Conservation (phyloP, 1,284 basidiomycete species). For the Porodaedalea pini region DNA sequence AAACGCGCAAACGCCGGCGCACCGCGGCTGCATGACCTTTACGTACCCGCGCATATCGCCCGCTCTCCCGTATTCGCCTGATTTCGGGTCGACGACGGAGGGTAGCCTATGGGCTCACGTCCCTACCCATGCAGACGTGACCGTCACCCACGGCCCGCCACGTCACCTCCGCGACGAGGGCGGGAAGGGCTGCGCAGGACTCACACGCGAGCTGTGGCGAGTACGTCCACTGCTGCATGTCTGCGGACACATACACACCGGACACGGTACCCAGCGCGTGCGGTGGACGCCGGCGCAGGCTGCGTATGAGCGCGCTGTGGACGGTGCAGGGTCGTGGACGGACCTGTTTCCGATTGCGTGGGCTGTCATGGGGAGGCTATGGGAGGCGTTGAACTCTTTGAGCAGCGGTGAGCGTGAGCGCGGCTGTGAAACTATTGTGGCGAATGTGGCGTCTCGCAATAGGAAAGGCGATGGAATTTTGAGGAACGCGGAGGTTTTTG, state of each 20-base stretch:
- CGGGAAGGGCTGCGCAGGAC: constrained; percentile 32
- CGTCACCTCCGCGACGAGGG: constrained; percentile 24
- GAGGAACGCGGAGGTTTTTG: not conserved
- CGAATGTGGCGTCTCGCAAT: not conserved
- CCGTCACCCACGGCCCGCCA: constrained; percentile 7
- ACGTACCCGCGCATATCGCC: constrained; percentile 31
- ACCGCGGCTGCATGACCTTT: constrained; percentile 34
- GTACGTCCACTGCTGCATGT: constrained; percentile 36
- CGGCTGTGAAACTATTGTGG: not conserved
- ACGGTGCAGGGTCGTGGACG: not conserved
- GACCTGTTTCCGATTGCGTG: not conserved
- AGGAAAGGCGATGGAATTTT: not conserved
- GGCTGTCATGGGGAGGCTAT: no score
- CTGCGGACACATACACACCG: constrained; percentile 42
- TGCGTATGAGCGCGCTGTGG: not conserved
- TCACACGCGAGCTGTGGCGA: constrained; percentile 32
- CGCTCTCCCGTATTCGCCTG: not conserved
- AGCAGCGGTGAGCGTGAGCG: not conserved
- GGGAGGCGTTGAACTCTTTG: no score
- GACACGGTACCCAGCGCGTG: constrained; percentile 31
- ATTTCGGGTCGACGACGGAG: not conserved
- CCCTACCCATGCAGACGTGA: constrained; percentile 34
- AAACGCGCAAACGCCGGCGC: constrained; percentile 34
- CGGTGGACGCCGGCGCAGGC: constrained; percentile 26
- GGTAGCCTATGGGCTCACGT: constrained; percentile 27